These are phyloP conservation scores for Piper longum DNA, from an alignment of 164 flowering plant species.

Conservation along the genomic window DNA sequence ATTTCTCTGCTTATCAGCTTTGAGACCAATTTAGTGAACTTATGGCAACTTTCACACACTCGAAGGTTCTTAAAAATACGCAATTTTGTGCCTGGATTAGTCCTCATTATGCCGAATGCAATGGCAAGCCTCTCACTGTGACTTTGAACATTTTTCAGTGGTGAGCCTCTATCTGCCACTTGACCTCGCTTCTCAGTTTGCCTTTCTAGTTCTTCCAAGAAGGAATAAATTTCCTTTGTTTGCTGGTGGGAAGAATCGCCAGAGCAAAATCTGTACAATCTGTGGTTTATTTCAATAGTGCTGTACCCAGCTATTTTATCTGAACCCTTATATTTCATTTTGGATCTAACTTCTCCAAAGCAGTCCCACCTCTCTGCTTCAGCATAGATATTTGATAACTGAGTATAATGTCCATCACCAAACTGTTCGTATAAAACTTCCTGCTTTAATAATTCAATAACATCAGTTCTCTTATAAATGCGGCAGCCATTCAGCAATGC, in stretches of 20 bases:
- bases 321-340: slow-evolving; percentile 36
- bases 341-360: slow-evolving; percentile 34
- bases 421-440: slow-evolving; percentile 29
- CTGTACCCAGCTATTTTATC: slow-evolving; percentile 60
- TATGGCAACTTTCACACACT: slow-evolving; percentile 14
- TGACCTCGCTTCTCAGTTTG: slow-evolving; percentile 15
- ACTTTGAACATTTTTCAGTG: slow-evolving; percentile 5
- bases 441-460: slow-evolving; percentile 23
- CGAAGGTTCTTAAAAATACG: slow-evolving; percentile 14
- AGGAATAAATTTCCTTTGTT: slow-evolving; percentile 15
- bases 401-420: slow-evolving; percentile 48
- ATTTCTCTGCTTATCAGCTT: slow-evolving; percentile 18
- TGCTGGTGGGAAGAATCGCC: slow-evolving; percentile 23
- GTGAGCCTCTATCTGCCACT: slow-evolving; percentile 3
- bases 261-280: slow-evolving; percentile 25
- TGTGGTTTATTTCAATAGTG: slow-evolving; percentile 28
- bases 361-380: slow-evolving; percentile 54
- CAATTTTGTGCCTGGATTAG: slow-evolving; percentile 10
- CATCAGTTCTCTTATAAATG: slow-evolving; percentile 49
- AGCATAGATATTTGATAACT: slow-evolving; percentile 56
- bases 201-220: slow-evolving; percentile 16
- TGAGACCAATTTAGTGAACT: slow-evolving; percentile 13
- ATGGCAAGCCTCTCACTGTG: slow-evolving; percentile 22
- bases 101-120: slow-evolving; percentile 22
- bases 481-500: slow-evolving; percentile 66